These are phyloP conservation scores for Linum trigynum DNA, from an alignment of 345 rosid species.

Conservation along the genomic window DNA sequence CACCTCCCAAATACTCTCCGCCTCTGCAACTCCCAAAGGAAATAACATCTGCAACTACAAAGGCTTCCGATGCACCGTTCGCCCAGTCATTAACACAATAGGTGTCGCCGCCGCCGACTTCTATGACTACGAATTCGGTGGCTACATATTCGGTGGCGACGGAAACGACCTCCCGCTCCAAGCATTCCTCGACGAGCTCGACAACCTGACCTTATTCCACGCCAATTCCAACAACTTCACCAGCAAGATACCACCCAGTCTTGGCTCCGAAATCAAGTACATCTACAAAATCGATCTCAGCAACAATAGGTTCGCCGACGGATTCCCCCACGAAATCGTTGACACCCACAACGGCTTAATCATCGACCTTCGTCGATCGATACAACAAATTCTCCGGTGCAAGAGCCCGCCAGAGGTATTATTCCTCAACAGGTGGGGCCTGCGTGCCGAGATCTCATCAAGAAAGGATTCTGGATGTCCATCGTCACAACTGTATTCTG, in stretches of 20 bases:
- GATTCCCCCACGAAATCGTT: slow-evolving; percentile 31
- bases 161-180: slow-evolving; percentile 8
- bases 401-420: too few relatives aligned
- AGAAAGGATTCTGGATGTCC: slow-evolving; percentile 27
- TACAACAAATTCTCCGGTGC: slow-evolving; percentile 38
- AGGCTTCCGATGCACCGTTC: slow-evolving; percentile 27
- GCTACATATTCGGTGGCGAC: slow-evolving; percentile 19
- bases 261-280: background rate
- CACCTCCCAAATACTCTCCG: too few relatives aligned
- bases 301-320: slow-evolving; percentile 33
- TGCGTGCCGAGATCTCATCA: slow-evolving; percentile 31
- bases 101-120: slow-evolving; percentile 39
- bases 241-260: slow-evolving; percentile 7
- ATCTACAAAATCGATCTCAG: slow-evolving; percentile 50
- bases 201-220: slow-evolving; percentile 42
- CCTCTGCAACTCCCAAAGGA: too few relatives aligned
- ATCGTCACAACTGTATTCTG: slow-evolving; percentile 44
- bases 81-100: slow-evolving; percentile 12
- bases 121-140: too few relatives aligned
- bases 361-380: slow-evolving; percentile 47
- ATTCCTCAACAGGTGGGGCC: slow-evolving; percentile 44
- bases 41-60: slow-evolving; percentile 18
- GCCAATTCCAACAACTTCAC: slow-evolving; percentile 40
- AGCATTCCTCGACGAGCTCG: slow-evolving; percentile 22
- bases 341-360: slow-evolving; percentile 21